Conservation (phyloP, 257 asterid species). For the Paulownia fortunei region DNA sequence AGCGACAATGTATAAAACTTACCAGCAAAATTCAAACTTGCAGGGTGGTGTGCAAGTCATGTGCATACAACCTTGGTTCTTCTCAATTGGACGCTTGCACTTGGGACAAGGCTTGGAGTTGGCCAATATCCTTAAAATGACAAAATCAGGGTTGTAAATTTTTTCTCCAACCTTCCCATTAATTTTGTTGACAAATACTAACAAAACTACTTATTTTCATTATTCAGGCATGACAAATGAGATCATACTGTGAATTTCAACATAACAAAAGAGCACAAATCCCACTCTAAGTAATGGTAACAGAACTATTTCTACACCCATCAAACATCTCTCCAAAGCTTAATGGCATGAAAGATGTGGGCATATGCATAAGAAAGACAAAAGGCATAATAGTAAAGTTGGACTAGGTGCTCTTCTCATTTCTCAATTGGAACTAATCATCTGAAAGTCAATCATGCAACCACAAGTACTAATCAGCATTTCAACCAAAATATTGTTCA, state of each 20-base stretch:
- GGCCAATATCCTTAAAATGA: constrained; percentile 83
- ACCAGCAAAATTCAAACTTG: constrained; percentile 99
- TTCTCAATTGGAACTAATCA: too few species aligned
- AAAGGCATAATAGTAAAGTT: not conserved
- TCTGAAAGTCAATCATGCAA: too few species aligned
- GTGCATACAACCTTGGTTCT: constrained; percentile 99
- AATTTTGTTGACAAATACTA: not conserved
- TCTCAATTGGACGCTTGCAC: constrained; percentile 99
- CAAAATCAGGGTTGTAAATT: not conserved
- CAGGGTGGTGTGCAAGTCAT: constrained; percentile 99
- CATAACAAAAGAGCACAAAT: not conserved
- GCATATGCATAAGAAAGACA: not conserved
- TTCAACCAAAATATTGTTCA: not conserved
- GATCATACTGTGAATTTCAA: not conserved
- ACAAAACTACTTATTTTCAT: not conserved
- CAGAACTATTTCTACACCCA: not conserved
- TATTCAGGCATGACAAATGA: not conserved
- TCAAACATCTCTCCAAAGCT: not conserved
- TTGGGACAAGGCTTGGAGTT: constrained; percentile 99
- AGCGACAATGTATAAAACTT: constrained; percentile 18
- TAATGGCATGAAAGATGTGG: not conserved
- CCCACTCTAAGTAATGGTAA: not conserved
- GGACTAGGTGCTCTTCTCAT: too few species aligned
- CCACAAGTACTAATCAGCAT: not conserved
- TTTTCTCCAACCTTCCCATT: not conserved